Base-by-base conservation (phyloP, 2,329 filamentous ascomycete species). In the Cucurbitaria berberidis region DNA sequence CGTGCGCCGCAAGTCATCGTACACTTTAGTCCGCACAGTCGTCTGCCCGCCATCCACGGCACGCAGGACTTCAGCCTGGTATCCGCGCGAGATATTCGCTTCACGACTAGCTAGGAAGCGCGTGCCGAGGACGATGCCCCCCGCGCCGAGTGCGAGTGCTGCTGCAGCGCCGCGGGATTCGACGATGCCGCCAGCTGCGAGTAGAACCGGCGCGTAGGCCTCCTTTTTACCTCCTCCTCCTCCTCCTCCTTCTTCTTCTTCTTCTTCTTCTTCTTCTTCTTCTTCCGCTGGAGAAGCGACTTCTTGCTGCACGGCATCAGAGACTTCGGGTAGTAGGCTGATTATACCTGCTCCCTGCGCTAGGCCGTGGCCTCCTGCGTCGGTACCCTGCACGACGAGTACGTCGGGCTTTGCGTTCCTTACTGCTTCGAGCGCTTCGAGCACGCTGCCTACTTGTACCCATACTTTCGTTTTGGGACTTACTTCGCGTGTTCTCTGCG, bases 281-380 rank as follows among this genome's bases (percentile, higher is more conserved):
- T 38, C 42, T 1, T 63, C 42, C n/a, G 64, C 60, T 1, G 59
- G 70, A n/a, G n/a, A n/a, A n/a, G n/a, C n/a, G n/a, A n/a, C n/a
- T n/a, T n/a, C n/a, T 1, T 57, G 43, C 13, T 7, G 36, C 15
- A 87, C 57, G 48, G 81, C 76, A 51, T 80, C 79, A 42, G 70
- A 73, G 8, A 86, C 78, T 72, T 88, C 86, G 0, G 84, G 84
- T 32, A 89, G 68, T 3, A 89, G 70, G 2, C 79, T 76, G 3
- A 87, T 69, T 2, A 88, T 72, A 5, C 85, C 80, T 2, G 82
- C 80, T 3, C 82, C 84, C 19, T 74, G 72, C 0, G 77, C 76
- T 39, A 84, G 81, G 56, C 86, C 85, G 64, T 89, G 86, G 0
- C 86, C 86, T 7, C 86, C 86, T 1, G 86, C 86, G 70, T 89